Evolutionary conservation across 75 land plant genomes (phyloP), one percentile per base, ranked within the genome.

Genomic region (Selaginella moellendorffii): DNA sequence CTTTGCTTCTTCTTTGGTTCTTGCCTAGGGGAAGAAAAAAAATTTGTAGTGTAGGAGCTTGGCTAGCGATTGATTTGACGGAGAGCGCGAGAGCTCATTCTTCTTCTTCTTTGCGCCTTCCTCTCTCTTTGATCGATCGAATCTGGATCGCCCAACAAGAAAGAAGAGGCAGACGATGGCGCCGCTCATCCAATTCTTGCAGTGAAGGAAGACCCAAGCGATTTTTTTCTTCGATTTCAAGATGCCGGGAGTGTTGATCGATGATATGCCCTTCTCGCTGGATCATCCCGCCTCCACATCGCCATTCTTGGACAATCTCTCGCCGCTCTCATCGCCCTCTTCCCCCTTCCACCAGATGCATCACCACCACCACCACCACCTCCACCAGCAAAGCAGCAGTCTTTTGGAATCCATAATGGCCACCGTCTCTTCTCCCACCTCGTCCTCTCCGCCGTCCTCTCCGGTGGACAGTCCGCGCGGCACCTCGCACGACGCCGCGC

Each of bases 381-480:
- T 36, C 46, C 46, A 5, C 14, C 46, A 36, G 46, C 5, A 5
- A 36, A 36, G 46, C 46, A 5, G 46, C 46, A 36, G 46, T 5
- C 46, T 36, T 14, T 14, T 36, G 14, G 46, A 36, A 14, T 5
- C 10, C 46, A 36, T 36, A 5, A 36, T 36, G 46, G 46, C 46
- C 10, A 5, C 46, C 10, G 46, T 36, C 46, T 36, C 46, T 5
- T 5, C 46, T 14, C 14, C 46, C n/a, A n/a, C n/a, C n/a, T n/a
- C n/a, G n/a, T n/a, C n/a, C n/a, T n/a, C n/a, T n/a, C n/a, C n/a
- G n/a, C n/a, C n/a, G n/a, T n/a, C n/a, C n/a, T n/a, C n/a, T n/a
- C n/a, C n/a, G n/a, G n/a, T n/a, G 46, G 46, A 36, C 46, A 36
- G 46, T 36, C 46, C 46, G 46, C 46, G 46, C 46, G 46, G 46